Percentiles rank a stretch among this genome's conserved stretches.
Evolutionary conservation across 2,329 filamentous ascomycete genomes (phyloP).

Genomic region (Paracoccidioides brasiliensis): DNA sequence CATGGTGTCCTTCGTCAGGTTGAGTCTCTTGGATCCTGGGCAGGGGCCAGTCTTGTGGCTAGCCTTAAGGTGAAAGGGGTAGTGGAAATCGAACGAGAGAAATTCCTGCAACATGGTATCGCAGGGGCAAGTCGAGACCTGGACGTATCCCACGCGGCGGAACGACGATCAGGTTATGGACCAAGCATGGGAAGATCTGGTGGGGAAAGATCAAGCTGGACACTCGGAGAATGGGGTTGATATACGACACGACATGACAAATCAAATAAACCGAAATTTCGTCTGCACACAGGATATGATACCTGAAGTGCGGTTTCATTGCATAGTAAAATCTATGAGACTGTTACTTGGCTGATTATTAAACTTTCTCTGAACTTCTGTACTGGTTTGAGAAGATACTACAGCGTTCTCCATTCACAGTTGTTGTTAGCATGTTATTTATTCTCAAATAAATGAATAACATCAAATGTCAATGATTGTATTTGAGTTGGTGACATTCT

Average conservation of each 20-base stretch:
- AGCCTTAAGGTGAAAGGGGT: constrained; percentile 47
- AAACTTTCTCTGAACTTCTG: neutral
- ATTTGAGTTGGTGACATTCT: neutral
- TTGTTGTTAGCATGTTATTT: neutral
- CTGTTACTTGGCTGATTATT: neutral
- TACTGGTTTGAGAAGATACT: neutral
- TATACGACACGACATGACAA: neutral
- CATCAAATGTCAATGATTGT: neutral
- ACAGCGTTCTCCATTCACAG: neutral
- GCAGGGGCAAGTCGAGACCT: constrained; percentile 33
- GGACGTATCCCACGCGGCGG: constrained; percentile 23
- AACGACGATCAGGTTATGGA: constrained; percentile 27
- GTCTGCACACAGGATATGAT: neutral
- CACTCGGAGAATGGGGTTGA: constrained; percentile 32
- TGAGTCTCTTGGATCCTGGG: constrained; percentile 51
- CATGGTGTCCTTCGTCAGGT: constrained; percentile 37
- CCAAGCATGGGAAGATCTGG: constrained; percentile 18
- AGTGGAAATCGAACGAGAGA: constrained; percentile 52
- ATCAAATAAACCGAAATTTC: neutral
- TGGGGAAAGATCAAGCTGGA: constrained; percentile 37
- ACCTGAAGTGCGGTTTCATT: neutral
- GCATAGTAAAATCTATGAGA: neutral
- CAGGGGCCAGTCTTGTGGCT: constrained; percentile 48
- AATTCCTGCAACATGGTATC: constrained; percentile 42
- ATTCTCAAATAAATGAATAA: neutral